A percentile compares a stretch with the other conserved stretches of the same genome.
Evolutionary conservation across 2,329 filamentous ascomycete species (phyloP).

Genomic region (Colletotrichum liaoningense): DNA sequence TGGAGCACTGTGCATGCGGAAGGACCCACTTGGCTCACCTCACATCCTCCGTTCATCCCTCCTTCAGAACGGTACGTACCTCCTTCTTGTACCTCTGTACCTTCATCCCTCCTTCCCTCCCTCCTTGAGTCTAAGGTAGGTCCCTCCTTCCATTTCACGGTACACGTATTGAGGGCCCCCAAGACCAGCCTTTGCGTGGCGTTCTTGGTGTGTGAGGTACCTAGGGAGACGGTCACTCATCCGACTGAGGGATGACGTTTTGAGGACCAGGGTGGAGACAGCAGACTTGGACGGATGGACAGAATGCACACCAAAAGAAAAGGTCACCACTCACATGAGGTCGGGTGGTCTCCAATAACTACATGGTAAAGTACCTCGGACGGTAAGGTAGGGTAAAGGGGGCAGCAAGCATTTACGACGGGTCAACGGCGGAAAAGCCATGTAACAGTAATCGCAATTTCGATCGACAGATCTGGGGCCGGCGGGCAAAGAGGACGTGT

Average conservation of each 20-base stretch:
- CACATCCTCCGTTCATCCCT: neutral
- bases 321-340: neutral
- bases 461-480: conserved; percentile 11
- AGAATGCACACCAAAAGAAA: neutral
- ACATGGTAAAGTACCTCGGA: neutral
- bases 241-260: conserved; percentile 31
- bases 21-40: neutral
- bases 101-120: neutral
- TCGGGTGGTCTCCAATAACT: neutral
- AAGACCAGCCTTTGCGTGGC: conserved; percentile 19
- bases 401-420: neutral
- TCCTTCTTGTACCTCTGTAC: neutral
- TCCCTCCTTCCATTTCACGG: too few species aligned
- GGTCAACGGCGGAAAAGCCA: neutral
- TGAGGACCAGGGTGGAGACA: neutral
- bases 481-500: conserved; percentile 13
- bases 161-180: neutral
- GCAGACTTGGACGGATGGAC: neutral
- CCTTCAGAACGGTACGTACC: neutral
- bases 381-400: neutral
- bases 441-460: conserved; percentile 5
- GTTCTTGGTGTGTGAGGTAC: neutral
- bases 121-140: too few species aligned
- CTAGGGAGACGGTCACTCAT: neutral
- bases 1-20: neutral